phyloP scores from a whole-genome alignment of 2,329 filamentous ascomycete genomes.

The Exophiala xenobiotica region DNA sequence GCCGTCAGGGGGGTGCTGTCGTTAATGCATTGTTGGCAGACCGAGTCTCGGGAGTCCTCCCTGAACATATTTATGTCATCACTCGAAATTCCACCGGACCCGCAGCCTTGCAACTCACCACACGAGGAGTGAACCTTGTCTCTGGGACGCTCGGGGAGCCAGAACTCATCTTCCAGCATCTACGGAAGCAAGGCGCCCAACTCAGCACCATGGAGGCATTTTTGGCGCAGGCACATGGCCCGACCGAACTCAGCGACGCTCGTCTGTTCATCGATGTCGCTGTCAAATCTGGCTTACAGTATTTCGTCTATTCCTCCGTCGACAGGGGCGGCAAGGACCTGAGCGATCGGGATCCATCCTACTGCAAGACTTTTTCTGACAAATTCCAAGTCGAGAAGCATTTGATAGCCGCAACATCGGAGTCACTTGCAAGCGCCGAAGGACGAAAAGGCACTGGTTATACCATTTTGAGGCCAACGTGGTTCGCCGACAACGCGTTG shows the following conservation, averaged over 20 bases:
- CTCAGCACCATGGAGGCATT: background rate
- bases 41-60: background rate
- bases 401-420: no score
- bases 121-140: constrained; percentile 1
- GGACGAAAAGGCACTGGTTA: constrained; percentile 52
- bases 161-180: background rate
- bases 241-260: constrained; percentile 3
- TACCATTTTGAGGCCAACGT: constrained; percentile 61
- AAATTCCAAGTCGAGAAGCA: constrained; percentile 63
- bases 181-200: background rate
- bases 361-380: constrained; percentile 60
- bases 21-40: background rate
- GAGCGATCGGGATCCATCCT: constrained; percentile 51
- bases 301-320: constrained; percentile 64
- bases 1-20: background rate
- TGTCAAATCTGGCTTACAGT: constrained; percentile 53
- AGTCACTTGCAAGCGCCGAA: no score
- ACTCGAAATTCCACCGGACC: constrained; percentile 1
- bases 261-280: constrained; percentile 55
- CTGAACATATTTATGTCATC: background rate
- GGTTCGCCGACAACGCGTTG: constrained; percentile 59
- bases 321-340: constrained; percentile 59
- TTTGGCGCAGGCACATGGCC: constrained; percentile 4
- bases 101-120: background rate
- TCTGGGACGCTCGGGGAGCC: background rate